Conservation (phyloP, 169 alveolate genomes). For the Theileria annulata region DNA sequence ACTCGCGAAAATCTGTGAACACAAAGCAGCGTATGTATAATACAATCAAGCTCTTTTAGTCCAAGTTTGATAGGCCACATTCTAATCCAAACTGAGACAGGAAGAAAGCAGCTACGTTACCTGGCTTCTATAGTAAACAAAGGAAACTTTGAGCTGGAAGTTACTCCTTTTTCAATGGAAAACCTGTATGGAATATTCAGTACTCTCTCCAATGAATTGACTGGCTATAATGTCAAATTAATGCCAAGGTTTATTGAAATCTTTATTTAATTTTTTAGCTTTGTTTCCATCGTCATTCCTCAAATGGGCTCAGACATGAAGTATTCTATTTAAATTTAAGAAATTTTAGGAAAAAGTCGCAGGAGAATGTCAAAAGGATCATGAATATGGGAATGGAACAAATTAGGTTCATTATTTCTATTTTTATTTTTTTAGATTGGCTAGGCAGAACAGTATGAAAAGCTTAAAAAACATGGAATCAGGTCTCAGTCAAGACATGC, state of each 20-base stretch:
- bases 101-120: conserved; percentile 43
- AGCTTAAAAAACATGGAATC: conserved; percentile 39
- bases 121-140: conserved; percentile 43
- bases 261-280: conserved; percentile 23
- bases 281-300: conserved; percentile 17
- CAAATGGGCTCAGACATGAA: conserved; percentile 12
- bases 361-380: conserved; percentile 9
- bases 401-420: conserved; percentile 25
- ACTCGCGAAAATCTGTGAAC: conserved; percentile 40
- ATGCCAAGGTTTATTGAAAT: conserved; percentile 28
- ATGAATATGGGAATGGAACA: background rate
- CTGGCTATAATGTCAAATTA: conserved; percentile 54
- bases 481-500: conserved; percentile 65
- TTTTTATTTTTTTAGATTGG: conserved; percentile 19
- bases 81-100: conserved; percentile 35
- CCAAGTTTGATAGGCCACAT: conserved; percentile 50
- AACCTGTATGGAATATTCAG: conserved; percentile 44
- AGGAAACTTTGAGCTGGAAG: conserved; percentile 60
- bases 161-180: conserved; percentile 22
- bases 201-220: conserved; percentile 31
- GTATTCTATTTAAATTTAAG: background rate
- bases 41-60: background rate
- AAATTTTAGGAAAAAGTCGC: conserved; percentile 10
- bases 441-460: conserved; percentile 44
- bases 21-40: conserved; percentile 48